Evolutionary conservation across 371 early-diverging fungal species (phyloP).

Genomic region (Apophysomyces trapeziformis): DNA sequence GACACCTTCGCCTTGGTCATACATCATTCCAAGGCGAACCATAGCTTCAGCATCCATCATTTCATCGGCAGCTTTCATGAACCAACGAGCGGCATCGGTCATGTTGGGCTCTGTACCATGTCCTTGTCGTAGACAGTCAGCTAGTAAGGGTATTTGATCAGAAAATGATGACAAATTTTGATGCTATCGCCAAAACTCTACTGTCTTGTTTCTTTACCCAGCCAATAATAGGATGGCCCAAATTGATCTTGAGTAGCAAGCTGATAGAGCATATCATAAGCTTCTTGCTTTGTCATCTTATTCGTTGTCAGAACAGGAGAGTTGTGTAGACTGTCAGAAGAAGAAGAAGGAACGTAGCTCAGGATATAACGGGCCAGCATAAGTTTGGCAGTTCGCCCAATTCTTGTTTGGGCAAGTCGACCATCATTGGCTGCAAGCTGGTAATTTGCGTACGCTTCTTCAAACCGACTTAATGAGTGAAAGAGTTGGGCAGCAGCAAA

Average conservation of each 20-base stretch:
- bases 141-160: slow-evolving; percentile 20
- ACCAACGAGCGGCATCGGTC: slow-evolving; percentile 30
- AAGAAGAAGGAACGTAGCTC: slow-evolving; percentile 39
- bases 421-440: slow-evolving; percentile 34
- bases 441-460: slow-evolving; percentile 44
- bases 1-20: slow-evolving; percentile 24
- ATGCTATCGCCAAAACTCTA: no score
- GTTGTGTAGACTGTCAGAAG: slow-evolving; percentile 10
- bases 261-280: slow-evolving; percentile 26
- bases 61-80: slow-evolving; percentile 32
- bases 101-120: slow-evolving; percentile 28
- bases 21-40: slow-evolving; percentile 19
- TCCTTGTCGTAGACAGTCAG: slow-evolving; percentile 39
- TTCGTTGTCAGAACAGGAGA: neutral
- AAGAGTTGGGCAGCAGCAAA: slow-evolving; percentile 51
- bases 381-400: slow-evolving; percentile 36
- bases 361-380: slow-evolving; percentile 49
- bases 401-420: slow-evolving; percentile 27
- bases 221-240: slow-evolving; percentile 40
- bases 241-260: slow-evolving; percentile 39
- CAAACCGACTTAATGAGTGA: slow-evolving; percentile 37
- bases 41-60: slow-evolving; percentile 25
- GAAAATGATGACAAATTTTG: neutral
- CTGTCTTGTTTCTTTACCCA: slow-evolving; percentile 29
- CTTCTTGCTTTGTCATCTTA: slow-evolving; percentile 26